Evolutionary conservation across 1,139 yeast species (phyloP).

Genomic region (Diutina catenulata): DNA sequence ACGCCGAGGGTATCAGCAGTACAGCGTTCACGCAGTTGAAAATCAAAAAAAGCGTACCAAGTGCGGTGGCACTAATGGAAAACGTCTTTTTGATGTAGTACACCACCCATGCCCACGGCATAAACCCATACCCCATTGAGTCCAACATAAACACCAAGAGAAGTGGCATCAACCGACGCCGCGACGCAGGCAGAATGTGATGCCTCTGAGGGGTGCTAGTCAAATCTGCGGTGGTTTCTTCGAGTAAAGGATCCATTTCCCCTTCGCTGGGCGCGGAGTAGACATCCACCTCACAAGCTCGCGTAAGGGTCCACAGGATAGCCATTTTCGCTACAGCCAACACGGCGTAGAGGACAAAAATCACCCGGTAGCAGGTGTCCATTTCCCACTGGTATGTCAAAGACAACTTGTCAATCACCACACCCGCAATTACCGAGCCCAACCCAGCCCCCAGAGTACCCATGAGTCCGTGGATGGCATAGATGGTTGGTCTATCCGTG

Average conservation of each 20-base stretch:
- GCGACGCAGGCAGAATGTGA: constrained; percentile 22
- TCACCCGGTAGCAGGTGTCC: constrained; percentile 38
- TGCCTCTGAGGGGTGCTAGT: too few species aligned
- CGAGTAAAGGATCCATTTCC: constrained; percentile 22
- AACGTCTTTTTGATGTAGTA: constrained; percentile 50
- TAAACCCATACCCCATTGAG: constrained; percentile 79
- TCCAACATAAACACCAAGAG: constrained; percentile 56
- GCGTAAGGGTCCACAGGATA: constrained; percentile 41
- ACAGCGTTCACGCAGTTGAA: constrained; percentile 49
- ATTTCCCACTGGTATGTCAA: constrained; percentile 13
- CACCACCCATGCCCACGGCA: constrained; percentile 82
- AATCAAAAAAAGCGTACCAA: constrained; percentile 46
- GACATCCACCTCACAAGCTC: constrained; percentile 39
- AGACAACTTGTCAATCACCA: constrained; percentile 35
- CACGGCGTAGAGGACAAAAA: constrained; percentile 46
- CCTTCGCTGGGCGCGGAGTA: too few species aligned
- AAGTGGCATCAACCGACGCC: constrained; percentile 25
- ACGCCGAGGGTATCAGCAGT: constrained; percentile 62
- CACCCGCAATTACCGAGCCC: constrained; percentile 62
- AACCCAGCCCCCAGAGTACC: constrained; percentile 68
- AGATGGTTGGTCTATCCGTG: constrained; percentile 58
- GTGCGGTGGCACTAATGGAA: constrained; percentile 25
- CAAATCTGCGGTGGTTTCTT: not conserved
- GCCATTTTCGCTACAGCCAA: constrained; percentile 28
- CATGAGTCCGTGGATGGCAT: constrained; percentile 57